phyloP scores from a whole-genome alignment of 129 eudicot species.

The Dittrichia graveolens region DNA sequence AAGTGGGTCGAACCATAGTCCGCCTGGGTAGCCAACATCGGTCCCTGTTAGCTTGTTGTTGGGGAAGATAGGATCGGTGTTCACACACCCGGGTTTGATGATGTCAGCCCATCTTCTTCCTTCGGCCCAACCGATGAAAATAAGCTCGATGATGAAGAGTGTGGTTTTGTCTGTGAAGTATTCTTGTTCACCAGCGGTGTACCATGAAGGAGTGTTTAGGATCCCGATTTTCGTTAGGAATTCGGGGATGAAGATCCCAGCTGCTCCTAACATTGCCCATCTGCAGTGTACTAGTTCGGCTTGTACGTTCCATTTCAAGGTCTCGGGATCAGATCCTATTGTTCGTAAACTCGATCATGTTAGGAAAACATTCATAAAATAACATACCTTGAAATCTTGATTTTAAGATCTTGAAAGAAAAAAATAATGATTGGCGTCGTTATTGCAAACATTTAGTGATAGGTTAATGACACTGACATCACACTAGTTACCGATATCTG shows the following conservation, averaged over 20 bases:
- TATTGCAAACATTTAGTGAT: background rate
- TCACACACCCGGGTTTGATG: constrained; percentile 87
- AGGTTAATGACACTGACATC: background rate
- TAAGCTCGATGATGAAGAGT: constrained; percentile 72
- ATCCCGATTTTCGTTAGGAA: constrained; percentile 93
- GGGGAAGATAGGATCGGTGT: constrained; percentile 99
- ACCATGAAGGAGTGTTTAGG: constrained; percentile 99
- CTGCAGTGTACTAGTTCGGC: constrained; percentile 95
- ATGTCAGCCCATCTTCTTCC: constrained; percentile 99
- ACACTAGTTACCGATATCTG: too few species aligned
- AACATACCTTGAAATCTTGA: background rate
- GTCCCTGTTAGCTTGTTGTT: constrained; percentile 99
- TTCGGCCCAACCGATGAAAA: constrained; percentile 98
- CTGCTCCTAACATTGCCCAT: constrained; percentile 99
- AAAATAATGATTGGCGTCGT: too few species aligned
- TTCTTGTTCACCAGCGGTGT: constrained; percentile 97
- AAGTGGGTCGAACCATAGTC: constrained; percentile 98
- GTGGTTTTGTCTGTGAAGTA: constrained; percentile 99
- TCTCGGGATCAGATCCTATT: constrained; percentile 95
- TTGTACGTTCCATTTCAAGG: constrained; percentile 84
- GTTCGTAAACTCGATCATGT: constrained; percentile 3
- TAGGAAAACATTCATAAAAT: background rate
- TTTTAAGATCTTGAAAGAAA: background rate
- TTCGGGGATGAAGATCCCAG: constrained; percentile 98
- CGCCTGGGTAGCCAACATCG: constrained; percentile 99